Evolutionary conservation across 164 flowering plant species (phyloP).

Genomic region (Nelumbo lutea): DNA sequence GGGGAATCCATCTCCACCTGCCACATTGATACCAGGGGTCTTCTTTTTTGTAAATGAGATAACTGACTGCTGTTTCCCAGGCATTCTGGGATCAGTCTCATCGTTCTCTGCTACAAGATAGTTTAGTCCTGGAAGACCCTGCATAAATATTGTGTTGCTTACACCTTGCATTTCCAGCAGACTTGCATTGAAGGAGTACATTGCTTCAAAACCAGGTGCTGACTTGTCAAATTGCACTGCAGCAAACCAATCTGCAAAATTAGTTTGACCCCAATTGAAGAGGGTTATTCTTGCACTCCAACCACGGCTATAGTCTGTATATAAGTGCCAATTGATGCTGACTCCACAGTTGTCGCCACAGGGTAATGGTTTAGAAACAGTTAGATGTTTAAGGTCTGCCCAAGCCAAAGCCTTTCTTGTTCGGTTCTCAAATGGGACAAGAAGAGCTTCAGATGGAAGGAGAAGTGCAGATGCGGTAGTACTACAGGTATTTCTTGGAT

Average conservation of each 20-base stretch:
- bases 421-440: slow-evolving; percentile 54
- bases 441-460: slow-evolving; percentile 39
- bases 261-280: slow-evolving; percentile 65
- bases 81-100: slow-evolving; percentile 51
- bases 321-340: slow-evolving; percentile 7
- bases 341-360: slow-evolving; percentile 56
- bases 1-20: slow-evolving; percentile 66
- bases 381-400: slow-evolving; percentile 25
- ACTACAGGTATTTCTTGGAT: slow-evolving; percentile 32
- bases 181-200: slow-evolving; percentile 56
- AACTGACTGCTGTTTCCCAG: slow-evolving; percentile 82
- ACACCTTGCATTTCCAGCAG: slow-evolving; percentile 15
- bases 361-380: slow-evolving; percentile 38
- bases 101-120: slow-evolving; percentile 59
- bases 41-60: slow-evolving; percentile 62
- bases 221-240: slow-evolving; percentile 57
- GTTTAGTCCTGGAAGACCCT: slow-evolving; percentile 35
- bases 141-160: slow-evolving; percentile 43
- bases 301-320: slow-evolving; percentile 37
- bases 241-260: slow-evolving; percentile 67
- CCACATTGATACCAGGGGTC: slow-evolving; percentile 52
- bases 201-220: slow-evolving; percentile 41
- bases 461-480: slow-evolving; percentile 30
- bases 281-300: slow-evolving; percentile 58
- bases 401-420: slow-evolving; percentile 26